phyloP scores from a whole-genome alignment of 1,284 basidiomycete genomes.

The Cystobasidiaceae sp. region DNA sequence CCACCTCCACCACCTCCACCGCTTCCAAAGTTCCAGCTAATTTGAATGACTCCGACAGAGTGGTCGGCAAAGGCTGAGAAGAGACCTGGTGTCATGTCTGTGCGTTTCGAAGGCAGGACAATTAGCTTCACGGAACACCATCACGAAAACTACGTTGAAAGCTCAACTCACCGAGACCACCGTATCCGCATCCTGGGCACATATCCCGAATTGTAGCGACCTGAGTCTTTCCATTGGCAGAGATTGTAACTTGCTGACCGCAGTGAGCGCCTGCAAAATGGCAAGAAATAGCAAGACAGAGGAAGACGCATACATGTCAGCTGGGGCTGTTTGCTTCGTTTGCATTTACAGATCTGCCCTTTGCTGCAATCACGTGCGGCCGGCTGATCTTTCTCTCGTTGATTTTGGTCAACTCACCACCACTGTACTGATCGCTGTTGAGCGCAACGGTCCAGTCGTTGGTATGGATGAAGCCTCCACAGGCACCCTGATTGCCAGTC shows the following conservation, averaged over 20 bases:
- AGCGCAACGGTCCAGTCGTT: slow-evolving; percentile 17
- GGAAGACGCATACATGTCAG: neutral
- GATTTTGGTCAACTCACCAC: neutral
- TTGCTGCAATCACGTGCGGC: too few relatives aligned
- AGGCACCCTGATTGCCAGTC: slow-evolving; percentile 11
- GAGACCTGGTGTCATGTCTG: slow-evolving; percentile 11
- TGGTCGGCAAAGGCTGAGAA: slow-evolving; percentile 22
- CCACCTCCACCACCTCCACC: neutral
- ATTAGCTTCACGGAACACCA: too few relatives aligned
- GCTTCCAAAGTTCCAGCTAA: slow-evolving; percentile 2
- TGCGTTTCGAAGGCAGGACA: neutral
- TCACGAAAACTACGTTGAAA: too few relatives aligned
- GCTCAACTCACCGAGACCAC: slow-evolving; percentile 1
- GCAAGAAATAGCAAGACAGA: neutral
- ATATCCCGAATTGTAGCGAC: neutral
- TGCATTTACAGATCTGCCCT: too few relatives aligned
- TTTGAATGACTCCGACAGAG: neutral
- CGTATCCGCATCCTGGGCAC: slow-evolving; percentile 16
- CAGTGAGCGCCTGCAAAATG: slow-evolving; percentile 7
- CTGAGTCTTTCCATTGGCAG: neutral
- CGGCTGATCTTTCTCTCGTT: too few relatives aligned
- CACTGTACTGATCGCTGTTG: slow-evolving; percentile 2
- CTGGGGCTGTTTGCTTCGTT: neutral
- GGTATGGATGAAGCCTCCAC: slow-evolving; percentile 12
- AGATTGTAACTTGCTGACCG: neutral